Percentiles rank a stretch among this genome's conserved stretches.
Conservation (phyloP, 345 rosid genomes). For the Cardiospermum halicacabum region DNA sequence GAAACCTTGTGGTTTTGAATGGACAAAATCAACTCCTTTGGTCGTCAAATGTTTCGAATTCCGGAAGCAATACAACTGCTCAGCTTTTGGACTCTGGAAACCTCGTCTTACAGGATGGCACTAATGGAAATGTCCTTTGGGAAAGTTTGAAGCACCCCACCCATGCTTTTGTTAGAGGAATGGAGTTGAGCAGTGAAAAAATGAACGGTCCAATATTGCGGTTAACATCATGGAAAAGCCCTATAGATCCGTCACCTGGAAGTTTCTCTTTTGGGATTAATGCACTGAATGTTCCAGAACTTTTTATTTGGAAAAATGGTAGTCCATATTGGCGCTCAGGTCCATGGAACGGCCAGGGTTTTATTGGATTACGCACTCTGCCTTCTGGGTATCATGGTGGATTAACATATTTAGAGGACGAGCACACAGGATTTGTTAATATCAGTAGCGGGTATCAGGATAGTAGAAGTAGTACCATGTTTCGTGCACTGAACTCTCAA, state of each 20-base stretch:
- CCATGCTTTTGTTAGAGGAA: constrained; percentile 22
- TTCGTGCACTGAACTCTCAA: constrained; percentile 24
- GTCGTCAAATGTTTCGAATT: constrained; percentile 43
- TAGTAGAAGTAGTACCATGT: constrained; percentile 5
- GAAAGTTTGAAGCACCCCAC: constrained; percentile 51
- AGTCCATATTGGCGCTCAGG: constrained; percentile 44
- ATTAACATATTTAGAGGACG: constrained; percentile 13
- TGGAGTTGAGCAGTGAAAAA: constrained; percentile 29
- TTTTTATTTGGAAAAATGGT: constrained; percentile 37
- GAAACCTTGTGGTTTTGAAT: constrained; percentile 43
- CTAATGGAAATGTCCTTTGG: constrained; percentile 32
- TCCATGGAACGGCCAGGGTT: constrained; percentile 47
- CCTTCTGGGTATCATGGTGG: constrained; percentile 27
- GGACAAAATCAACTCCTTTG: constrained; percentile 33
- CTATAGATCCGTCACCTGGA: constrained; percentile 51
- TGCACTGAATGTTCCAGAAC: constrained; percentile 25
- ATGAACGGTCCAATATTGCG: constrained; percentile 23
- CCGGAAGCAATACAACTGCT: constrained; percentile 24
- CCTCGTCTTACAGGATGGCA: constrained; percentile 32
- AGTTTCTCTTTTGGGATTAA: constrained; percentile 32
- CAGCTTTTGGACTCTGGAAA: constrained; percentile 46
- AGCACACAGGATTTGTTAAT: constrained; percentile 20
- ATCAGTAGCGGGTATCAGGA: not conserved
- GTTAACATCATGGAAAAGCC: constrained; percentile 45
- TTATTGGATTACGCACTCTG: constrained; percentile 14